These are phyloP conservation scores for Dactylonectria macrodidyma DNA, from an alignment of 2,329 filamentous ascomycete species.

Conservation along the genomic window DNA sequence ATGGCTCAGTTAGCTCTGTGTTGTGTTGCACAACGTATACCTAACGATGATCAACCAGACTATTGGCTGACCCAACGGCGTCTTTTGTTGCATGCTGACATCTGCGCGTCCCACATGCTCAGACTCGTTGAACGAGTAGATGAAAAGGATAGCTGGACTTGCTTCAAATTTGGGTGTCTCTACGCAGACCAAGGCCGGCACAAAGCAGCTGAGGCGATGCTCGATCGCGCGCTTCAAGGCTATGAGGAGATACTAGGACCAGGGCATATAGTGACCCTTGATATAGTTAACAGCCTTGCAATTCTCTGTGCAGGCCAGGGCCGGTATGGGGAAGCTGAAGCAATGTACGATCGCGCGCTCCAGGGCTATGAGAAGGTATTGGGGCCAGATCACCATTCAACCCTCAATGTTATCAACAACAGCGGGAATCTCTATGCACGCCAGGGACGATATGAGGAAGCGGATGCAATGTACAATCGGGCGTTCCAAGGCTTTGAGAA, in stretches of 20 bases:
- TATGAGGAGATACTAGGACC: no score
- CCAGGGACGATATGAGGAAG: conserved; percentile 40
- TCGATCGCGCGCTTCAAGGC: neutral
- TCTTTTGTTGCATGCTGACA: conserved; percentile 39
- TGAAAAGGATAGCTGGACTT: no score
- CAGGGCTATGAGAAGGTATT: no score
- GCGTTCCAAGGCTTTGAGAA: conserved; percentile 4
- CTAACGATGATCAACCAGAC: conserved; percentile 16
- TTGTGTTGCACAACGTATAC: conserved; percentile 32
- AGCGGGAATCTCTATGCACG: neutral
- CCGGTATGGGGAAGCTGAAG: no score
- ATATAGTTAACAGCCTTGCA: no score
- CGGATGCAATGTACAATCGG: conserved; percentile 35
- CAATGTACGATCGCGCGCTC: no score
- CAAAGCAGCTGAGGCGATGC: neutral
- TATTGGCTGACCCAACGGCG: conserved; percentile 36
- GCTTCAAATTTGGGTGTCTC: no score
- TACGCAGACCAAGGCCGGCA: neutral
- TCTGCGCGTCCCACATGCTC: no score
- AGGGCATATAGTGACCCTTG: no score
- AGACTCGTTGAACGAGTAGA: no score
- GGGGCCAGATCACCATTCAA: no score
- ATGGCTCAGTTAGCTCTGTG: conserved; percentile 22
- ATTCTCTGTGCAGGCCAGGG: no score
- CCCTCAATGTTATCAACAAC: neutral